Evolutionary conservation across 83 land plant genomes (phyloP).

Genomic region (Larix sibirica): DNA sequence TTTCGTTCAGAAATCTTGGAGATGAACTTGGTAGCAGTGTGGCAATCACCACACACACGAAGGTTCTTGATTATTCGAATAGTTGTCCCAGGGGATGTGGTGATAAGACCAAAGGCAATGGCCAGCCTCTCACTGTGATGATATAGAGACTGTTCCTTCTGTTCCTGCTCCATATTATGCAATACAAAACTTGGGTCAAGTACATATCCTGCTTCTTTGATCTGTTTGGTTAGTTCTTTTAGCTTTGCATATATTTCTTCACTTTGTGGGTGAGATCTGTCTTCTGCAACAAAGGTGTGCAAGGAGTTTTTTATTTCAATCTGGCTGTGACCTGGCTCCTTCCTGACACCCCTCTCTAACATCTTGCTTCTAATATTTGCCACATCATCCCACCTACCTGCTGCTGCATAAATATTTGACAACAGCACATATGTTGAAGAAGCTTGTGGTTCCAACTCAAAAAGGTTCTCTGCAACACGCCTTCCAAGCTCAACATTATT

Average conservation of each 20-base stretch:
- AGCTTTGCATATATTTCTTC: background rate
- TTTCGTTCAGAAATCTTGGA: background rate
- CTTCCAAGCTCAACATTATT: constrained; percentile 1
- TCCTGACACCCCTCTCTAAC: background rate
- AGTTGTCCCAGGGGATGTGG: background rate
- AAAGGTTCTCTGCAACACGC: background rate
- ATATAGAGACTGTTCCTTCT: background rate
- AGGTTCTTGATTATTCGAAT: background rate
- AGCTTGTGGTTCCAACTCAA: background rate
- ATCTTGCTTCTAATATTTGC: background rate
- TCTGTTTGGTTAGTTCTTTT: background rate
- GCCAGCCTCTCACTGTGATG: constrained; percentile 1
- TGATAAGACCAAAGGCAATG: background rate
- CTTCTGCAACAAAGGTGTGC: background rate
- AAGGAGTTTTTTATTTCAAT: background rate
- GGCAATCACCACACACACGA: background rate
- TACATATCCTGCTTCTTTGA: constrained; percentile 1
- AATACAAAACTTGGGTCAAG: background rate
- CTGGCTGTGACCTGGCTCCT: background rate
- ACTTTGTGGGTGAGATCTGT: background rate
- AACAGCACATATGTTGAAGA: background rate
- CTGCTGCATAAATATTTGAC: background rate
- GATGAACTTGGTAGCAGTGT: background rate
- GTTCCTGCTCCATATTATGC: background rate
- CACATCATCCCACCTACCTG: background rate